A percentile compares a stretch with the other conserved stretches of the same genome.
Evolutionary conservation across 2,329 filamentous ascomycete species (phyloP).

Genomic region (Fusarium abutilonis): DNA sequence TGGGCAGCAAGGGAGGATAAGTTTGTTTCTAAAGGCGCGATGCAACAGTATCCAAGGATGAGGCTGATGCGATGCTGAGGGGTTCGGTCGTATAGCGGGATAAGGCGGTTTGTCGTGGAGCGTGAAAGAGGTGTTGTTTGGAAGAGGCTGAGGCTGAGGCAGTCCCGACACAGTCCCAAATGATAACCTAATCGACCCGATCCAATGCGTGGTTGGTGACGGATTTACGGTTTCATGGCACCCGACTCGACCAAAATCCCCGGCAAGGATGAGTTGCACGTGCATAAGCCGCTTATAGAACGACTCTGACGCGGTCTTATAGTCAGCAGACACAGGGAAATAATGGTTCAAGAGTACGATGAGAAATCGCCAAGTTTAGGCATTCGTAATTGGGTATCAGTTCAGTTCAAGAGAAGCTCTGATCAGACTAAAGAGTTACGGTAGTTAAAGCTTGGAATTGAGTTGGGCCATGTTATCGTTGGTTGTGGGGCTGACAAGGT

Average conservation of each 20-base stretch:
- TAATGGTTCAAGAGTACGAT: not conserved
- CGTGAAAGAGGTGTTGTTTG: conserved; percentile 13
- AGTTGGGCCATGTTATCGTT: conserved; percentile 7
- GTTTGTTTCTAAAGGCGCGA: conserved; percentile 18
- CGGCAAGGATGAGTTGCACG: conserved; percentile 35
- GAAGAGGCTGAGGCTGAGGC: conserved; percentile 29
- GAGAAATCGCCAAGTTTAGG: not conserved
- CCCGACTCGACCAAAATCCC: conserved; percentile 23
- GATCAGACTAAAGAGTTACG: not conserved
- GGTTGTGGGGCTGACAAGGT: conserved; percentile 28
- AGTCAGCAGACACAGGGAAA: not conserved
- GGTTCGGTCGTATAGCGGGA: conserved; percentile 15
- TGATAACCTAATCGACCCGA: conserved; percentile 26
- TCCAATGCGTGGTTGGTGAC: conserved; percentile 31
- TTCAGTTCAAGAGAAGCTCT: not conserved
- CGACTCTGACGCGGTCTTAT: conserved; percentile 20
- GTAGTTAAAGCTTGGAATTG: conserved; percentile 3
- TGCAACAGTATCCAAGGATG: conserved; percentile 10
- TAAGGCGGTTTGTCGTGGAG: not conserved
- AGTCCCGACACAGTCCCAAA: conserved; percentile 5
- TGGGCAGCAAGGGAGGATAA: conserved; percentile 24
- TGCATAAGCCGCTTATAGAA: conserved; percentile 32
- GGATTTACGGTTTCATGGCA: conserved; percentile 39
- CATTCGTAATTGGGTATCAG: not conserved
- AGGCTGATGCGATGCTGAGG: conserved; percentile 9